Conservation (phyloP, 139 green algal species). For the Nannochloris sp. region DNA sequence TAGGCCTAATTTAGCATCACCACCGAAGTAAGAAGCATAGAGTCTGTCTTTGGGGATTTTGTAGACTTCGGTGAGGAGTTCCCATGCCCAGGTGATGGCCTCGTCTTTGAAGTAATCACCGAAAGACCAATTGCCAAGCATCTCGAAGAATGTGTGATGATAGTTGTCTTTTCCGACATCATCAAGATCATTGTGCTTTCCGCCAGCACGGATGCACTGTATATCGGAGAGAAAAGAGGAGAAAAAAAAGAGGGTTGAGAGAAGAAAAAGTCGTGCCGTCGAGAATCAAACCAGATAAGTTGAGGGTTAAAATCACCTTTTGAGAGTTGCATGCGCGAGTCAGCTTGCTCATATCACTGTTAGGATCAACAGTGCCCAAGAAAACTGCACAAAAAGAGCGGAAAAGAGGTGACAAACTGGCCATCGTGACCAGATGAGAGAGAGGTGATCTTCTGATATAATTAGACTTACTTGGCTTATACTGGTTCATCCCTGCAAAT, state of each 20-base stretch:
- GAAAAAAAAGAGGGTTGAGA: background rate
- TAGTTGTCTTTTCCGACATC: conserved; percentile 99
- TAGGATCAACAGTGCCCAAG: conserved; percentile 82
- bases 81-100: conserved; percentile 94
- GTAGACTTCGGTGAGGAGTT: conserved; percentile 88
- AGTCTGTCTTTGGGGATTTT: conserved; percentile 69
- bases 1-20: conserved; percentile 76
- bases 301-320: no score
- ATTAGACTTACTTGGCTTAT: conserved; percentile 67
- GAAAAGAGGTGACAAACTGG: background rate
- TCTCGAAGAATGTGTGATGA: conserved; percentile 99
- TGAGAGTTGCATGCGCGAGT: conserved; percentile 87
- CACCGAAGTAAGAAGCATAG: conserved; percentile 98
- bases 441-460: background rate
- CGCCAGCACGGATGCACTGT: conserved; percentile 93
- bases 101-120: conserved; percentile 98
- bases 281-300: no score
- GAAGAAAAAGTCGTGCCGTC: background rate
- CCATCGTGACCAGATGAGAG: no score
- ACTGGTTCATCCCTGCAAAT: conserved; percentile 92
- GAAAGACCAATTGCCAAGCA: conserved; percentile 99
- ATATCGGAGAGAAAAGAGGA: background rate
- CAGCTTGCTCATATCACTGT: conserved; percentile 81
- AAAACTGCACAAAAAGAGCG: conserved; percentile 10
- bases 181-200: conserved; percentile 99